Percentiles rank a stretch among this genome's conserved stretches.
Conservation (phyloP, 2,329 filamentous ascomycete genomes). For the Fusarium sp. region DNA sequence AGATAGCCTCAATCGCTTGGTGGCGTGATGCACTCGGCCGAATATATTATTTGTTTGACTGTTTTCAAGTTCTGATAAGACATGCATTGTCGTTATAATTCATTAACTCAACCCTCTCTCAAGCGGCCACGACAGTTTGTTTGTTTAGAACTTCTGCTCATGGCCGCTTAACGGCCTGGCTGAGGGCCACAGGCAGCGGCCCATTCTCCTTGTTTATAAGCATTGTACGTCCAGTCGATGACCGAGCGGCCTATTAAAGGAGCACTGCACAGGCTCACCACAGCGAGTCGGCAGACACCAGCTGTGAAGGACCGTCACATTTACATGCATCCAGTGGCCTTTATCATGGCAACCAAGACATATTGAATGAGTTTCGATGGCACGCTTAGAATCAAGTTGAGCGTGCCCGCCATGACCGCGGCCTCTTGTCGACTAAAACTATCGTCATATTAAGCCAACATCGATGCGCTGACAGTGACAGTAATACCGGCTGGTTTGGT, state of each 20-base stretch:
- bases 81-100: slow-evolving; percentile 11
- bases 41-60: slow-evolving; percentile 19
- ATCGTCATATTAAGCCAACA: slow-evolving; percentile 33
- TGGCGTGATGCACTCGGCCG: slow-evolving; percentile 18
- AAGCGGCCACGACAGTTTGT: slow-evolving; percentile 42
- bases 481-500: slow-evolving; percentile 9
- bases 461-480: slow-evolving; percentile 21
- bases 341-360: slow-evolving; percentile 27
- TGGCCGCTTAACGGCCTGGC: slow-evolving; percentile 35
- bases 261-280: slow-evolving; percentile 42
- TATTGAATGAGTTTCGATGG: neutral
- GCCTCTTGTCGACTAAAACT: slow-evolving; percentile 30
- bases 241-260: slow-evolving; percentile 16
- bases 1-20: slow-evolving; percentile 27
- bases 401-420: slow-evolving; percentile 26
- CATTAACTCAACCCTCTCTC: slow-evolving; percentile 5
- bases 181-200: slow-evolving; percentile 40
- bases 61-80: slow-evolving; percentile 4
- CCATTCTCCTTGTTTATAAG: slow-evolving; percentile 38
- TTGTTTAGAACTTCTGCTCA: slow-evolving; percentile 45
- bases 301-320: slow-evolving; percentile 35
- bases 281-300: slow-evolving; percentile 40
- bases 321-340: slow-evolving; percentile 21
- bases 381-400: neutral
- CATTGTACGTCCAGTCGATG: slow-evolving; percentile 38